Evolutionary conservation across 2,329 filamentous ascomycete genomes (phyloP), one percentile per base, ranked within the genome.

Genomic region (Cladophialophora chaetospira): DNA sequence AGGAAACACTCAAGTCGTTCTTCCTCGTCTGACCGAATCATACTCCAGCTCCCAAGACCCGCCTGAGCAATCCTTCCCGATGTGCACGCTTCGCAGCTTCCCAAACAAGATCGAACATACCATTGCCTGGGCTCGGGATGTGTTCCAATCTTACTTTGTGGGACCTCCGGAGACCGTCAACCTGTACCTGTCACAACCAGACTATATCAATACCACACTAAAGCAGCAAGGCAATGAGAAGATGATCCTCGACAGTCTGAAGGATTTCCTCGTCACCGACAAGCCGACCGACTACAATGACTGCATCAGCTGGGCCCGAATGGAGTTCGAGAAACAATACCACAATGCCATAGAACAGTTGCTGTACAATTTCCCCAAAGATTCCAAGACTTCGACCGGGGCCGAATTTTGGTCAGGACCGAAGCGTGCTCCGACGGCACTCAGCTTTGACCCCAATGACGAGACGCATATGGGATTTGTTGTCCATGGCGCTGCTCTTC

Each of bases 101-200:
- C 94, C 94, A 57, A 99, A 99, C 80, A 88, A 88, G 68, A 99
- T 99, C 68, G 92, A 99, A 76, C 94, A 99, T 74, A 97, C 94
- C 0, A 99, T 99, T 72, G 94, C 94, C 2, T 99, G 94, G 94
- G 88, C 92, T 35, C 90, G 95, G 68, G 94, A 97, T 72, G 83
- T 96, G 63, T 99, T 99, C 75, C 91, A 97, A 76, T 88, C 87
- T 25, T 91, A 88, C 65, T 99, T 97, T 68, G 91, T 96, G 66
- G 94, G 93, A 66, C 91, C 91, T 28, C 89, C 94, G 0, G 91
- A 97, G 75, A 89, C 91, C 31, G 93, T 94, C 70, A 99, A 99
- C 72, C 80, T 96, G 57, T 97, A 99, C 72, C 80, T 99, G 65
- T 89, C 88, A 1, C 89, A 97, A 73, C 86, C 93, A 28, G 90